phyloP scores from a whole-genome alignment of 2,329 filamentous ascomycete species.

The Cladophialophora chaetospira region DNA sequence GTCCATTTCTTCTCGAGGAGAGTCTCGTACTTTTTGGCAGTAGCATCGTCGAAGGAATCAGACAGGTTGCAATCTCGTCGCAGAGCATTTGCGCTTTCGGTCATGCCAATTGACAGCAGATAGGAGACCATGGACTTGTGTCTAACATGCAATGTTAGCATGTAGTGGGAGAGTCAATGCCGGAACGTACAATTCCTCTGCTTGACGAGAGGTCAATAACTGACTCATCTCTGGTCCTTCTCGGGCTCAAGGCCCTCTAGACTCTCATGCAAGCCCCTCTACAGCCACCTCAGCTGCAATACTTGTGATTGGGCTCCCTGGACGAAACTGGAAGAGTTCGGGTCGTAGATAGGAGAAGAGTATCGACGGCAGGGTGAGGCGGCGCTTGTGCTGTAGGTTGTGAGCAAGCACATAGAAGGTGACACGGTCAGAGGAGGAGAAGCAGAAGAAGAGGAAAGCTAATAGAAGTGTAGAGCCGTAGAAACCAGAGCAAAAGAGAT shows the following conservation, averaged over 20 bases:
- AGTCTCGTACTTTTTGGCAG: slow-evolving; percentile 90
- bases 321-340: too few relatives aligned
- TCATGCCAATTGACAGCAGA: slow-evolving; percentile 71
- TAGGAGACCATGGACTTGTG: slow-evolving; percentile 95
- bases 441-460: too few relatives aligned
- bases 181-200: slow-evolving; percentile 85
- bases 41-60: slow-evolving; percentile 74
- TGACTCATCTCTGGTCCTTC: slow-evolving; percentile 62
- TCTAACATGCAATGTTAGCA: slow-evolving; percentile 50
- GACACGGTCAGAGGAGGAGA: too few relatives aligned
- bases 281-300: not conserved
- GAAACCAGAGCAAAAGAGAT: not conserved
- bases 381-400: too few relatives aligned
- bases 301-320: not conserved
- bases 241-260: slow-evolving; percentile 19
- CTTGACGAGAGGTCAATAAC: slow-evolving; percentile 76
- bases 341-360: not conserved
- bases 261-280: slow-evolving; percentile 18
- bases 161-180: slow-evolving; percentile 34
- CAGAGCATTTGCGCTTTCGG: slow-evolving; percentile 69
- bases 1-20: slow-evolving; percentile 99
- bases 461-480: not conserved
- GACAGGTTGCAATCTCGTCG: slow-evolving; percentile 75
- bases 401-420: too few relatives aligned
- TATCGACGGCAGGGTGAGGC: too few relatives aligned